These are phyloP conservation scores for Lepiota brunneoincarnata DNA, from an alignment of 768 basidiomycete species.

Conservation along the genomic window DNA sequence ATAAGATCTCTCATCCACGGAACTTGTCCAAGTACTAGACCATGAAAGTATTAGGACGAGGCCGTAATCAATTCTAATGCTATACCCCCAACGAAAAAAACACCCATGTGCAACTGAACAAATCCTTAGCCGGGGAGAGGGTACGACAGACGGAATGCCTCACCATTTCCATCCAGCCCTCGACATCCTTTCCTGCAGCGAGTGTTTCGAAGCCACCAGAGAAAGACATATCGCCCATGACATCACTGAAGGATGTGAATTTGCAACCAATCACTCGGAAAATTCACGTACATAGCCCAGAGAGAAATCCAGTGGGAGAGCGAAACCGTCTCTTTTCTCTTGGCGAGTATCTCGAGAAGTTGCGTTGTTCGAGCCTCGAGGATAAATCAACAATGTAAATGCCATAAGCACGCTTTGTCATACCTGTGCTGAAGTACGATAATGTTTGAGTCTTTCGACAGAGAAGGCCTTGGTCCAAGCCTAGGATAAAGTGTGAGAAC, in stretches of 20 bases:
- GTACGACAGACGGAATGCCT: neutral
- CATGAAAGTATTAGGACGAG: neutral
- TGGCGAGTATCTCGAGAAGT: slow-evolving; percentile 10
- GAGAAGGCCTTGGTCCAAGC: slow-evolving; percentile 30
- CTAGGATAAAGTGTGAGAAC: slow-evolving; percentile 14
- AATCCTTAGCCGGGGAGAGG: neutral
- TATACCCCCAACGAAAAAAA: slow-evolving; percentile 17
- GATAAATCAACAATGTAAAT: neutral
- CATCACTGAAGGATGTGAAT: slow-evolving; percentile 14
- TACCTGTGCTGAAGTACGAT: slow-evolving; percentile 10
- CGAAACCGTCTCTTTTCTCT: slow-evolving; percentile 4
- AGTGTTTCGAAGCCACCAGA: slow-evolving; percentile 25
- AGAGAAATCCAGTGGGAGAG: slow-evolving; percentile 20
- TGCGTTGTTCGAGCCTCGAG: slow-evolving; percentile 12
- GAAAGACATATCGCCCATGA: slow-evolving; percentile 25
- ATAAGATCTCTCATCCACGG: slow-evolving; percentile 21
- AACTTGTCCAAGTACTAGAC: slow-evolving; percentile 21
- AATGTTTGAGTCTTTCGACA: slow-evolving; percentile 23
- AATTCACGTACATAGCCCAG: slow-evolving; percentile 6
- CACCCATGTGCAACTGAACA: slow-evolving; percentile 17
- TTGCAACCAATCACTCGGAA: neutral
- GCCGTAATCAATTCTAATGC: neutral
- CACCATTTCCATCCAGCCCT: slow-evolving; percentile 23
- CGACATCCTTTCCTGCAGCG: slow-evolving; percentile 18
- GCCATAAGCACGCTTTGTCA: neutral